Percentiles rank a stretch among this genome's conserved stretches.
These are phyloP conservation scores for Cryptococcus neoformans DNA, from an alignment of 1,284 basidiomycete genomes.

Conservation along the genomic window DNA sequence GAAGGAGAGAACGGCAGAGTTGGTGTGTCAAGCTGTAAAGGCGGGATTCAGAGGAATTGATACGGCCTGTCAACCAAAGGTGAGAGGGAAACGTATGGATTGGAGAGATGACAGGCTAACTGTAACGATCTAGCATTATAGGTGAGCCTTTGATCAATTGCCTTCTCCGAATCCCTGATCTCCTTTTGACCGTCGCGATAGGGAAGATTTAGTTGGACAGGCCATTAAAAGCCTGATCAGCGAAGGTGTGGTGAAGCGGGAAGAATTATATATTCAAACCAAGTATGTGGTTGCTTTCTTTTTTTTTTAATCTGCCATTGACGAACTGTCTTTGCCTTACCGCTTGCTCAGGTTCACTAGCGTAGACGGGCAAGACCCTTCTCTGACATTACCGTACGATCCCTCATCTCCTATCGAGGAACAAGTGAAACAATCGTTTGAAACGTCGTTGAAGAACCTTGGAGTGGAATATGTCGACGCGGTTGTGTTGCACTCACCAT, in stretches of 20 bases:
- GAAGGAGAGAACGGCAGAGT: conserved; percentile 62
- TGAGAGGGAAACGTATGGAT: conserved; percentile 34
- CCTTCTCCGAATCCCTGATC: background rate
- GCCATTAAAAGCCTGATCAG: conserved; percentile 58
- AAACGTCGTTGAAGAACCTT: conserved; percentile 63
- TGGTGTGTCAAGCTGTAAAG: conserved; percentile 67
- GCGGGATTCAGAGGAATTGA: conserved; percentile 75
- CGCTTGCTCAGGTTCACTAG: conserved; percentile 60
- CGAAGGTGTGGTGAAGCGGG: conserved; percentile 59
- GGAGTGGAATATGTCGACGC: conserved; percentile 67
- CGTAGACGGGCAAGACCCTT: conserved; percentile 64
- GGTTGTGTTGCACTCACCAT: conserved; percentile 71
- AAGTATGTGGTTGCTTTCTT: conserved; percentile 54
- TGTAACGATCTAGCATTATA: conserved; percentile 59
- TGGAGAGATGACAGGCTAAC: conserved; percentile 27
- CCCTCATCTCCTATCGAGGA: conserved; percentile 55
- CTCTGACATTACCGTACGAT: conserved; percentile 69
- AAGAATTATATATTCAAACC: conserved; percentile 68
- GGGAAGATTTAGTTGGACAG: conserved; percentile 73
- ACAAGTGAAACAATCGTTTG: conserved; percentile 65
- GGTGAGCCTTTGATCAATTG: conserved; percentile 48
- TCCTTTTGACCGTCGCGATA: conserved; percentile 29
- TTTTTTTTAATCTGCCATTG: background rate
- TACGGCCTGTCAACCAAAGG: conserved; percentile 70
- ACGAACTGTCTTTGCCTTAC: background rate